Percentiles rank a stretch among this genome's conserved stretches.
These are phyloP conservation scores for Chytriomyces confervae DNA, from an alignment of 192 early-diverging fungal species.

Conservation along the genomic window DNA sequence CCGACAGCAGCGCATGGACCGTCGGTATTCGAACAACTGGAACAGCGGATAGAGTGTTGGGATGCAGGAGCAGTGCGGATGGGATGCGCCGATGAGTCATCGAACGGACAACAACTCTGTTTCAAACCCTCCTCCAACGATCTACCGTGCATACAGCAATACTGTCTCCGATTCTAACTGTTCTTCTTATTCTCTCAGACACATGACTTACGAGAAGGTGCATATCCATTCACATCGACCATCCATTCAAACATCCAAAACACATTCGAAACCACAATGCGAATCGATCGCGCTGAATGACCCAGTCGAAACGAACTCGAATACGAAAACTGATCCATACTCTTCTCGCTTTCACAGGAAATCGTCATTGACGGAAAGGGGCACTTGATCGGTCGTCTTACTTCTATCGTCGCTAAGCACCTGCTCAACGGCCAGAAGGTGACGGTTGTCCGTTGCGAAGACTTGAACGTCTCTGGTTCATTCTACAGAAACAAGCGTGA, in stretches of 20 bases:
- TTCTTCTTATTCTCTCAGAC: not conserved
- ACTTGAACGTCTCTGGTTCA: conserved; percentile 96
- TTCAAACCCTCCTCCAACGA: not conserved
- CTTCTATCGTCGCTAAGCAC: conserved; percentile 98
- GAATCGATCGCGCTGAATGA: not conserved
- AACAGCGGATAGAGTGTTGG: not conserved
- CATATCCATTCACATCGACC: not conserved
- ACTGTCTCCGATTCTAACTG: not conserved
- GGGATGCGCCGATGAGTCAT: conserved; percentile 1
- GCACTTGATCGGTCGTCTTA: conserved; percentile 96
- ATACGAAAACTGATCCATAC: not conserved
- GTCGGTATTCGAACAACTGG: no score
- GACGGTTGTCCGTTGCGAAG: conserved; percentile 97
- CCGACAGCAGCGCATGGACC: no score
- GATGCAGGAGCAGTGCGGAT: not conserved
- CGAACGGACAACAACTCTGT: conserved; percentile 5
- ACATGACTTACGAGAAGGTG: conserved; percentile 36
- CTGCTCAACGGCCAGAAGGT: conserved; percentile 96
- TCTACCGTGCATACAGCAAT: no score
- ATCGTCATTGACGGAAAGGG: conserved; percentile 99
- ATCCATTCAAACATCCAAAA: not conserved
- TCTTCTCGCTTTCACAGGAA: conserved; percentile 62
- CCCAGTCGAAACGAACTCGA: not conserved
- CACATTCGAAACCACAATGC: not conserved
- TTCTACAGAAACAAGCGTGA: conserved; percentile 99